Percentiles rank a stretch among this genome's conserved stretches.
Conservation (phyloP, 2,329 filamentous ascomycete species). For the Uncinocarpus reesii region DNA sequence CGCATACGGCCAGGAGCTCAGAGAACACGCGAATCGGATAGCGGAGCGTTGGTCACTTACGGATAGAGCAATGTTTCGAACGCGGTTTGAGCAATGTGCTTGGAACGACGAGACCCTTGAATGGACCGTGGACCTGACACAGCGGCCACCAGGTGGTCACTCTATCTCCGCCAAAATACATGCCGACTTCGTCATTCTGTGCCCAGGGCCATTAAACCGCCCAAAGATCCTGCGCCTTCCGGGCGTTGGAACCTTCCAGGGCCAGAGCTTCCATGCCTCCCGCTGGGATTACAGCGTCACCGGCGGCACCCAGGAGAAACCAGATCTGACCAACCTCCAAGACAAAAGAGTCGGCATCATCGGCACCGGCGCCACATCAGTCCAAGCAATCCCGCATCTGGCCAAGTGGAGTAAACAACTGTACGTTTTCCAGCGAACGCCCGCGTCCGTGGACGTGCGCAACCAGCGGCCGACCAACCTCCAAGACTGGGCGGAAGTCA, state of each 20-base stretch:
- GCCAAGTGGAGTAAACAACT: slow-evolving; percentile 32
- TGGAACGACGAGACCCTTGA: slow-evolving; percentile 39
- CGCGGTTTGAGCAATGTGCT: slow-evolving; percentile 31
- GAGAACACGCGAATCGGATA: slow-evolving; percentile 38
- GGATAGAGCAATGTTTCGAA: slow-evolving; percentile 39
- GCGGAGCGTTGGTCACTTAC: slow-evolving; percentile 38
- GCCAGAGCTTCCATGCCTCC: slow-evolving; percentile 36
- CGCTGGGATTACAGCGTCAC: slow-evolving; percentile 37
- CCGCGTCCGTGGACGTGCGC: slow-evolving; percentile 24
- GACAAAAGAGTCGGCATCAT: slow-evolving; percentile 37
- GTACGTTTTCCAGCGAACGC: slow-evolving; percentile 38
- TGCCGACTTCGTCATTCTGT: slow-evolving; percentile 33
- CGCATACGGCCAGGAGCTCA: slow-evolving; percentile 38
- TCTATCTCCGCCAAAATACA: slow-evolving; percentile 19
- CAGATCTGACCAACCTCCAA: slow-evolving; percentile 26
- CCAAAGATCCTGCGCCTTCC: slow-evolving; percentile 38
- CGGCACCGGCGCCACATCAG: slow-evolving; percentile 37
- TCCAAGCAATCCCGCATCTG: slow-evolving; percentile 35
- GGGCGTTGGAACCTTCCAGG: slow-evolving; percentile 31
- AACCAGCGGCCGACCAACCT: slow-evolving; percentile 4
- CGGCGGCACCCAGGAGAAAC: slow-evolving; percentile 27
- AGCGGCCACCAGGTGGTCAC: neutral
- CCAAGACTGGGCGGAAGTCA: slow-evolving; percentile 17
- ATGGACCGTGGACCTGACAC: slow-evolving; percentile 25
- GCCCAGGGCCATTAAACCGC: slow-evolving; percentile 35